A percentile compares a stretch with the other conserved stretches of the same genome.
Evolutionary conservation across 768 basidiomycete genomes (phyloP).

Genomic region (Mrakia hoshinonis): DNA sequence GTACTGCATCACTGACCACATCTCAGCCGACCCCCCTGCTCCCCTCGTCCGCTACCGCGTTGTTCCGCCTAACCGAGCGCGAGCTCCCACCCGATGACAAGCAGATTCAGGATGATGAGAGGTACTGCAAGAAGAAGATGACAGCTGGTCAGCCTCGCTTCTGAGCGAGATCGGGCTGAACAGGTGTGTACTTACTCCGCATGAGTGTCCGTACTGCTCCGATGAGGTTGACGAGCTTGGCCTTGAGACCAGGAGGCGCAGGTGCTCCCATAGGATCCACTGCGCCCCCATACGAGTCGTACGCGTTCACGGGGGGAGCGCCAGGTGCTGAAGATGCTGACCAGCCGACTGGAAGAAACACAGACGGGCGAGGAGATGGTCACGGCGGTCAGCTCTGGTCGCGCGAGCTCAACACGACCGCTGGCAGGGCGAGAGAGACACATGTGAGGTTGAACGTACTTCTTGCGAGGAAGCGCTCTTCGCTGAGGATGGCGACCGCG

Average conservation of each 20-base stretch:
- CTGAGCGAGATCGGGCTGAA: conserved; percentile 12
- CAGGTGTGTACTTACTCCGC: conserved; percentile 62
- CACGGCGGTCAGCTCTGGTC: conserved; percentile 16
- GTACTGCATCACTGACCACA: too few species aligned
- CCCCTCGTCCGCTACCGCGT: not conserved
- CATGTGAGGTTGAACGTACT: conserved; percentile 50
- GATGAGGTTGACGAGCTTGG: conserved; percentile 80
- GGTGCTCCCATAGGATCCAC: conserved; percentile 43
- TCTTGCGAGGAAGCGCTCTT: conserved; percentile 88
- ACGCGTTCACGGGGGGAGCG: conserved; percentile 30
- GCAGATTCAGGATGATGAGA: conserved; percentile 73
- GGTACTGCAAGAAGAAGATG: conserved; percentile 58
- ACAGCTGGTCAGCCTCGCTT: too few species aligned
- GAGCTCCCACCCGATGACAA: conserved; percentile 45
- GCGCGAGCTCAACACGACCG: not conserved
- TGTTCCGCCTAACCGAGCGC: conserved; percentile 13
- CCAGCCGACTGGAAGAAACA: conserved; percentile 67
- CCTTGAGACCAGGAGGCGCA: conserved; percentile 61
- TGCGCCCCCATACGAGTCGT: conserved; percentile 27
- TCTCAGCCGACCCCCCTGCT: not conserved
- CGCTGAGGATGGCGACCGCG: conserved; percentile 87
- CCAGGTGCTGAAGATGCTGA: conserved; percentile 42
- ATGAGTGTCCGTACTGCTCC: conserved; percentile 91
- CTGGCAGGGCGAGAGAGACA: too few species aligned
- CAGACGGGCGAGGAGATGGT: conserved; percentile 31